A percentile compares a stretch with the other conserved stretches of the same genome.
These are phyloP conservation scores for Ensete ventricosum DNA, from an alignment of 176 grass and related monocot species.

Conservation along the genomic window DNA sequence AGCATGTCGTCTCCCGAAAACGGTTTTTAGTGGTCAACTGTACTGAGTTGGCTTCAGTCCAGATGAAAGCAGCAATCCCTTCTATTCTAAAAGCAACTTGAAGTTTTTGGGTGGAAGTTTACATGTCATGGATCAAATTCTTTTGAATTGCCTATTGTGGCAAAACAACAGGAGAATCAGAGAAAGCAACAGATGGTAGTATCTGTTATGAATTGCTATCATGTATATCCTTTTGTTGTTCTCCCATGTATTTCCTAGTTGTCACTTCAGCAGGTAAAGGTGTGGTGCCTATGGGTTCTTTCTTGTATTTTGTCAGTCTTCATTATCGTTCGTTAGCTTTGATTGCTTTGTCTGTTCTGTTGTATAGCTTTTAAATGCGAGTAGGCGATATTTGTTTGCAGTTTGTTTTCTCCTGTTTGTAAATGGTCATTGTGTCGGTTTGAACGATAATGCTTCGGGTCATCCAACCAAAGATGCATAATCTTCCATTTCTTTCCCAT, in stretches of 20 bases:
- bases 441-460: too few relatives aligned
- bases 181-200: neutral
- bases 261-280: neutral
- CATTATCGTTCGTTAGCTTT: neutral
- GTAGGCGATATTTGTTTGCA: neutral
- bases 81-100: neutral
- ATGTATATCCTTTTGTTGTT: neutral
- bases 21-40: neutral
- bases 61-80: neutral
- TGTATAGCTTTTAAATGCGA: neutral
- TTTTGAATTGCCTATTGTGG: neutral
- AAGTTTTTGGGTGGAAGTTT: neutral
- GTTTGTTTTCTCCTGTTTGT: too few relatives aligned
- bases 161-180: neutral
- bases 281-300: neutral
- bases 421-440: too few relatives aligned
- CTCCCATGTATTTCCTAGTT: neutral
- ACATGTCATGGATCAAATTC: neutral
- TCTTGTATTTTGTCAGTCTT: neutral
- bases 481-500: too few relatives aligned
- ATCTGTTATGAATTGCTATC: neutral
- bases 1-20: neutral
- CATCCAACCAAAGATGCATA: too few relatives aligned
- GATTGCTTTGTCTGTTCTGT: neutral
- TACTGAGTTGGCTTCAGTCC: neutral